Percentiles rank a stretch among this genome's conserved stretches.
These are phyloP conservation scores for Panicum virgatum DNA, from an alignment of 202 grass and related monocot genomes.

Conservation along the genomic window DNA sequence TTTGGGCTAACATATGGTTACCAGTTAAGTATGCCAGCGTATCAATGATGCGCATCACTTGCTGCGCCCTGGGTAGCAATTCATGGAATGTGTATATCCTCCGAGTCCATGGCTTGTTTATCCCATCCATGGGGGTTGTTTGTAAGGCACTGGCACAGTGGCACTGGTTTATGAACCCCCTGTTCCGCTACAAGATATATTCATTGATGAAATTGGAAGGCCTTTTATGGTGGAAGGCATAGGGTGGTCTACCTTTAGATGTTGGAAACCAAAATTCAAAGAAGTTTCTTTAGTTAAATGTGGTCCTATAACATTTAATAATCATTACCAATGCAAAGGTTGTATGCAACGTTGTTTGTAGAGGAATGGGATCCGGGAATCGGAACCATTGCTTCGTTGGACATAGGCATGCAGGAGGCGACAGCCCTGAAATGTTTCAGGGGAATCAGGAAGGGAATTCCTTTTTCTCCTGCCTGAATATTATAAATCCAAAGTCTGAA, in stretches of 20 bases:
- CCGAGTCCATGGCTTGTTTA: background rate
- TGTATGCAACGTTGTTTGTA: background rate
- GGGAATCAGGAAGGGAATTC: background rate
- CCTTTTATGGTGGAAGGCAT: background rate
- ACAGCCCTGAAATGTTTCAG: background rate
- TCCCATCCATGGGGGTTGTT: background rate
- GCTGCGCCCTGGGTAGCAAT: conserved; percentile 7
- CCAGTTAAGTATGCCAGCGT: background rate
- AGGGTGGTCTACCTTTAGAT: background rate
- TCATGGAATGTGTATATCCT: conserved; percentile 34
- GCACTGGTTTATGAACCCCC: background rate
- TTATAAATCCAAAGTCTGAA: background rate
- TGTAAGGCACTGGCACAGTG: too few relatives aligned
- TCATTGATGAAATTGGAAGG: background rate
- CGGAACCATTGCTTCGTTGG: background rate
- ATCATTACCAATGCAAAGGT: too few relatives aligned
- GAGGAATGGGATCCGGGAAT: background rate
- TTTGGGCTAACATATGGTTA: too few relatives aligned
- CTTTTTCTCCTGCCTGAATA: too few relatives aligned
- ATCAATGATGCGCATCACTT: background rate
- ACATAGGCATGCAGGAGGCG: too few relatives aligned
- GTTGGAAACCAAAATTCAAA: too few relatives aligned
- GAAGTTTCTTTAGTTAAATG: too few relatives aligned
- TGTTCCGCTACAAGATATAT: background rate
- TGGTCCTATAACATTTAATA: background rate